Evolutionary conservation across 2,329 filamentous ascomycete genomes (phyloP).

Genomic region (Ceratocystis destructans): DNA sequence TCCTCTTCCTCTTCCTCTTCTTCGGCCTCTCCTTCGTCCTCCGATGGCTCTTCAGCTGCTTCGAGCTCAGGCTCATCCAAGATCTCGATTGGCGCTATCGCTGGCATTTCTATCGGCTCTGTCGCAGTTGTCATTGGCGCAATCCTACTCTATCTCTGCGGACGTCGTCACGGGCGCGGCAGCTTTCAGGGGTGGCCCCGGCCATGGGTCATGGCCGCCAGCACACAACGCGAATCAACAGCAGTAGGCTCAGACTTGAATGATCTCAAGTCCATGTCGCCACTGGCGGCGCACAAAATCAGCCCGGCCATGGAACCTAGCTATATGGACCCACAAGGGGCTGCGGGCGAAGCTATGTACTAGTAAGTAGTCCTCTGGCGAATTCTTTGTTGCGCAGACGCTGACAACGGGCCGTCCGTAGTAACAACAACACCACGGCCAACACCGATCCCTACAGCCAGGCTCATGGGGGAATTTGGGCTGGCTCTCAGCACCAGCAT

Average conservation of each 20-base stretch:
- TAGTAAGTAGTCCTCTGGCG: background rate
- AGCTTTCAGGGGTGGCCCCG: constrained; percentile 23
- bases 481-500: background rate
- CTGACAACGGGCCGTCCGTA: too few species aligned
- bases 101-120: constrained; percentile 43
- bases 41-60: constrained; percentile 12
- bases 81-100: constrained; percentile 37
- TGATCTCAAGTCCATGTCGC: constrained; percentile 4
- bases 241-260: background rate
- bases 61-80: background rate
- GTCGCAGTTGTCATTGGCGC: constrained; percentile 33
- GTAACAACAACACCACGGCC: background rate
- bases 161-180: constrained; percentile 24
- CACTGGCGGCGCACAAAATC: background rate
- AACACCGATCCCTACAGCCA: background rate
- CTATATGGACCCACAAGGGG: background rate
- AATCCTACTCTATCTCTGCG: constrained; percentile 36
- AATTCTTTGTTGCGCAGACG: background rate
- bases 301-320: background rate
- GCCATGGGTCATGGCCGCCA: constrained; percentile 3
- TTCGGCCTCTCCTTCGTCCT: constrained; percentile 18
- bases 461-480: background rate
- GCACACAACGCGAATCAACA: background rate
- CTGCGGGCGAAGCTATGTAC: background rate
- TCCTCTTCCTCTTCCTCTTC: constrained; percentile 19